Evolutionary conservation across 1,284 basidiomycete genomes (phyloP), one percentile per base, ranked within the genome.

Genomic region (Takashimella koratensis): DNA sequence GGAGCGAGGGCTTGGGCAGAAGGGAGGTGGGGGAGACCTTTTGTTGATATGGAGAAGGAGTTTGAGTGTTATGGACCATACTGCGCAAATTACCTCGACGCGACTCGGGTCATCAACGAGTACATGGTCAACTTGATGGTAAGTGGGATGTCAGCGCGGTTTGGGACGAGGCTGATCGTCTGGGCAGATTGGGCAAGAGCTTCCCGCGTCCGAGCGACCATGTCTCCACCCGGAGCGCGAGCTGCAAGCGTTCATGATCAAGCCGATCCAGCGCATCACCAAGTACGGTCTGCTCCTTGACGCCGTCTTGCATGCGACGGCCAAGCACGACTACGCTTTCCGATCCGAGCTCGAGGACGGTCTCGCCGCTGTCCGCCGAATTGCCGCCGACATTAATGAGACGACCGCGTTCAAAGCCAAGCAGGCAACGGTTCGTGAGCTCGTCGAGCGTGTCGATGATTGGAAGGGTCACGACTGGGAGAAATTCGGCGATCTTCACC

Each of bases 391-490:
- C 75, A 94, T 98, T 76, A 98, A 98, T 72, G 96, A 98, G 76
- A 91, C 27, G 85, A 93, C 73, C 83, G 95, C 49, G 83, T 78
- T 83, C 62, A 90, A 86, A 47, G 89, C 91, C 76, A 75, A 75
- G 45, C 70, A 70, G 72, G 80, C 70, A 64, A 92, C 92, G 2
- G 92, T 97, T 52, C 84, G 88, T 74, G 90, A 90, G 68, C 83
- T 99, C n/a, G 83, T 87, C 59, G 80, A 80, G 36, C 86, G 96
- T 30, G 93, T 99, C 48, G 93, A 96, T 62, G 95, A 99, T 75
- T 99, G 96, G 96, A 98, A 98, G 75, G 95, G 95, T 5, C 96
- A 98, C 77, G 90, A 95, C 69, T 82, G 97, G 43, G 85, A 85
- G 63, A 88, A 90, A 64, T 98, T 99, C 65, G 96, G 96, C 56